These are phyloP conservation scores for Russula sp. DNA, from an alignment of 768 basidiomycete genomes.

Conservation along the genomic window DNA sequence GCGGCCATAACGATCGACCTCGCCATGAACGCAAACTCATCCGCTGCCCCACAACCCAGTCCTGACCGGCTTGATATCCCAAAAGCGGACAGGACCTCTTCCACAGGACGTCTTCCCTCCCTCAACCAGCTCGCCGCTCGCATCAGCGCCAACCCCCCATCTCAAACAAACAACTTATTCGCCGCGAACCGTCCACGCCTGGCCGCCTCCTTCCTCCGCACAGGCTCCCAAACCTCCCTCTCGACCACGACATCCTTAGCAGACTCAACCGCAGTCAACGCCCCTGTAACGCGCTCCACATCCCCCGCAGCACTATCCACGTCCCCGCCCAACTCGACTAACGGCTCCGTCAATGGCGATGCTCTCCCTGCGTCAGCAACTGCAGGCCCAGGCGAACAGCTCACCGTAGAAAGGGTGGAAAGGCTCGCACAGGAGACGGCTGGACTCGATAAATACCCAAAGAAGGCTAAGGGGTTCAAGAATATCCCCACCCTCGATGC, in stretches of 20 bases:
- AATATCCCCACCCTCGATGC: constrained; percentile 84
- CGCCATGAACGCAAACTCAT: constrained; percentile 28
- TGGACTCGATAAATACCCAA: constrained; percentile 32
- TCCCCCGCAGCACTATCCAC: constrained; percentile 57
- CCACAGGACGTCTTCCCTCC: constrained; percentile 56
- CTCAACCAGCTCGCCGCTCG: constrained; percentile 81
- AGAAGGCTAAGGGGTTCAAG: constrained; percentile 63
- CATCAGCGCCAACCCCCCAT: constrained; percentile 49
- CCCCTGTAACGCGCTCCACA: constrained; percentile 60
- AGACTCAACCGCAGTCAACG: constrained; percentile 68
- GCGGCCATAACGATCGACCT: constrained; percentile 5
- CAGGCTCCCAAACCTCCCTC: constrained; percentile 48
- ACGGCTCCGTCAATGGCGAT: constrained; percentile 40
- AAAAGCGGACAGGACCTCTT: constrained; percentile 38
- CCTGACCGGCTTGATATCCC: constrained; percentile 14
- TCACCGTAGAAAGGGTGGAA: constrained; percentile 66
- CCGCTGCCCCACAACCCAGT: neutral
- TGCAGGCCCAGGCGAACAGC: constrained; percentile 43
- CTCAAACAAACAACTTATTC: constrained; percentile 16
- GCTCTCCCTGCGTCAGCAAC: constrained; percentile 31
- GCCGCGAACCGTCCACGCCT: constrained; percentile 62
- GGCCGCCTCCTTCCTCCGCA: constrained; percentile 69
- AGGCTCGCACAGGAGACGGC: constrained; percentile 57
- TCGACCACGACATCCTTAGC: constrained; percentile 37
- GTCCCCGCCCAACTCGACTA: constrained; percentile 47